Conservation (phyloP, 306 rosid genomes). For the Begonia fuchsioides region DNA sequence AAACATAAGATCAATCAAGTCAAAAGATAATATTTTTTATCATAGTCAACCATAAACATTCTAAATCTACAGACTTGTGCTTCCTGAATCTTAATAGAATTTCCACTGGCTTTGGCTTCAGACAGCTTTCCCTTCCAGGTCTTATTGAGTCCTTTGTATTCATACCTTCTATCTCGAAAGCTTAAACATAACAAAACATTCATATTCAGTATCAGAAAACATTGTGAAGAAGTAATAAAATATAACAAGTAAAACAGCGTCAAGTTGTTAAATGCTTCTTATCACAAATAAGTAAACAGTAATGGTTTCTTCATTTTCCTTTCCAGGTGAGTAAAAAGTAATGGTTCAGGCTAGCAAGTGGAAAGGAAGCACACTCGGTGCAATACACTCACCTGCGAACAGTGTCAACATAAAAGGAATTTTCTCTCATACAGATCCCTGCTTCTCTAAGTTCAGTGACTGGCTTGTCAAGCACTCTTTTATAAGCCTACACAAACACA, state of each 20-base stretch:
- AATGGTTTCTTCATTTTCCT: too few relatives aligned
- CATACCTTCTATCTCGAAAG: conserved; percentile 97
- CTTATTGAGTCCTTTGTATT: conserved; percentile 93
- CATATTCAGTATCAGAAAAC: conserved; percentile 1
- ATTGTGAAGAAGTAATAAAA: not conserved
- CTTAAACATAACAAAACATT: conserved; percentile 31
- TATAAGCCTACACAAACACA: conserved; percentile 54
- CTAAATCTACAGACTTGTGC: conserved; percentile 51
- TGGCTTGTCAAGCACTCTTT: conserved; percentile 85
- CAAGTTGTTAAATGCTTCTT: not conserved
- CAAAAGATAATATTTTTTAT: not conserved
- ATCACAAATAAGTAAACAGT: too few relatives aligned
- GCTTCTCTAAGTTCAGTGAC: conserved; percentile 88
- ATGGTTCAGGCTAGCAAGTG: not conserved
- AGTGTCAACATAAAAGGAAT: conserved; percentile 94
- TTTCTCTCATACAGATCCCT: conserved; percentile 97
- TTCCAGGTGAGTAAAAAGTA: too few relatives aligned
- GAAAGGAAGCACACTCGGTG: not conserved
- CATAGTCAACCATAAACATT: conserved; percentile 7
- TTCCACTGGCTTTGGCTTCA: conserved; percentile 77
- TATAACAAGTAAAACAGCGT: not conserved
- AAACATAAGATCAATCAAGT: not conserved
- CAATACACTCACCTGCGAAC: conserved; percentile 64
- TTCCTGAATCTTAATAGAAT: conserved; percentile 74
- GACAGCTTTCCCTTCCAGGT: conserved; percentile 92